These are phyloP conservation scores for Mycena polygramma DNA, from an alignment of 768 basidiomycete species.

Conservation along the genomic window DNA sequence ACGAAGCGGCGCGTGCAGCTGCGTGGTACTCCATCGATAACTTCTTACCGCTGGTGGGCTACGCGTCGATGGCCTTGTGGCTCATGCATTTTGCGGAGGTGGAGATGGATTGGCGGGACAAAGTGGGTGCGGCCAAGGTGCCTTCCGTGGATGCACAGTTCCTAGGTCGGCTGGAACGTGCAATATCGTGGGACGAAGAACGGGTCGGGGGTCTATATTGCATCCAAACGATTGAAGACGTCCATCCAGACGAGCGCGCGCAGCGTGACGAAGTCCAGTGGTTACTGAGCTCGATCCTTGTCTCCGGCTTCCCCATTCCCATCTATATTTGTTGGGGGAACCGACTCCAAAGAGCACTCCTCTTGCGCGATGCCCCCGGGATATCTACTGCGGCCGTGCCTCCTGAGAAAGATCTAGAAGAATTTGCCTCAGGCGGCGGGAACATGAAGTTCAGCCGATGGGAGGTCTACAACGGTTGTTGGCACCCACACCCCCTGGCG, in stretches of 20 bases:
- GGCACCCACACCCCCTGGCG: no score
- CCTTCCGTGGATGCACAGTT: no score
- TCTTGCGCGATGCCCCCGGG: neutral
- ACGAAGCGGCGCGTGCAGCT: neutral
- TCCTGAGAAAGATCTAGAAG: neutral
- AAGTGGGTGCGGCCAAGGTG: no score
- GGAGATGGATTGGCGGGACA: neutral
- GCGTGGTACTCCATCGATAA: constrained; percentile 1
- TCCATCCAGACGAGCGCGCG: neutral
- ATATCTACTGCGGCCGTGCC: neutral
- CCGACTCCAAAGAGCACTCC: neutral
- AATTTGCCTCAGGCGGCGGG: neutral
- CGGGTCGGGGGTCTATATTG: constrained; percentile 9
- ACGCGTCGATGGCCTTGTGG: constrained; percentile 1
- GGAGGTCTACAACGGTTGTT: neutral
- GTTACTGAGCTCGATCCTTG: neutral
- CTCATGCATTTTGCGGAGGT: neutral
- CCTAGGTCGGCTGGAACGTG: neutral
- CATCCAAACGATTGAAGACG: neutral
- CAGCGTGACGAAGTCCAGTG: neutral
- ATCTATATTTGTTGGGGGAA: constrained; percentile 14
- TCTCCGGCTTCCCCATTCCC: neutral
- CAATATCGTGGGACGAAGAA: neutral
- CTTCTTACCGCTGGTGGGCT: constrained; percentile 12
- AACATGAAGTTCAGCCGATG: constrained; percentile 10